Evolutionary conservation across 768 basidiomycete genomes (phyloP), one percentile per base, ranked within the genome.

Genomic region (Kwoniella heveanensis): DNA sequence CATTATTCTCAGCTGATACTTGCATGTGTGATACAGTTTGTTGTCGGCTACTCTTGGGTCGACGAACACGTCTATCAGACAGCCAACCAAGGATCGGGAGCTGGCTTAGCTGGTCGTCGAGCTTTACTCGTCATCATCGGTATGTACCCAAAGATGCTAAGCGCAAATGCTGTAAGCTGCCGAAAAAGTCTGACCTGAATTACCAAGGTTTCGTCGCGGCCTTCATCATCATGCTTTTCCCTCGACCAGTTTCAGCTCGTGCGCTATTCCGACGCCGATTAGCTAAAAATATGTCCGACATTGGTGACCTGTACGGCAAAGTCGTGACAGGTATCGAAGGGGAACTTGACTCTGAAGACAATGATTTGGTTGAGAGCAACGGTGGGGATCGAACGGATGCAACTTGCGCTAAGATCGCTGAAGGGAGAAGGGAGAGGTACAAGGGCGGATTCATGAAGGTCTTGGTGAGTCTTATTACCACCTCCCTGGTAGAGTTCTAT

Each of bases 31-130:
- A 15, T 0, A 46, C 27, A 70, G 85, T 81, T 86, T 21, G 79
- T 85, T 17, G 76, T 85, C 1, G 86, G 86, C 0, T 87, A 86
- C 70, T 83, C 83, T 0, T 87, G 85, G 85, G 81, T 86, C 44
- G 86, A 87, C 64, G 83, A 82, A 2, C 83, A 87, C 68, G 66
- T 84, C 1, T 68, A 73, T 1, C 76, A 83, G 26, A 73, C 83
- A 24, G 83, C 81, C 17, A 83, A 84, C 57, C 81, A 83, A 1
- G 87, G 87, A 1, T 78, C 83, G 5, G 87, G 86, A 1, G 85
- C 84, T 77, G 70, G 72, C 1, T 76, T 86, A 32, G 84, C 85
- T 0, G 86, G 86, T 83, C 79, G 79, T 64, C 79, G 86, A 49
- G 85, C 83, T 62, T 75, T 84, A 0, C 77, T 85, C 1, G 85